These are phyloP conservation scores for Colletotrichum tropicicola DNA, from an alignment of 2,329 filamentous ascomycete species.

Conservation along the genomic window DNA sequence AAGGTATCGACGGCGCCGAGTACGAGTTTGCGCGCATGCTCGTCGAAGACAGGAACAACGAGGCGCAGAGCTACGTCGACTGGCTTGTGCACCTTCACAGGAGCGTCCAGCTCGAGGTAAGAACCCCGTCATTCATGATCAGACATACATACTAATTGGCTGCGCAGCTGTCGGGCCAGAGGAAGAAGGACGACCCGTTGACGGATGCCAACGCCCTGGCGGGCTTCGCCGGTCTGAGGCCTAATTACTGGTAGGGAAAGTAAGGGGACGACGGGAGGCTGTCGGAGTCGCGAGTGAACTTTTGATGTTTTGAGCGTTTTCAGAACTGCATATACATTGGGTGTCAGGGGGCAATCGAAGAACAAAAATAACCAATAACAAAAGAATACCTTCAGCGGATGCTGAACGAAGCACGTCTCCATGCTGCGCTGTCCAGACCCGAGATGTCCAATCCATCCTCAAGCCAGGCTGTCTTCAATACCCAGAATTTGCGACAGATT, in stretches of 20 bases:
- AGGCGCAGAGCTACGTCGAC: slow-evolving; percentile 97
- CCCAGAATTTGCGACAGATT: no score
- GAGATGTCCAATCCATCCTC: no score
- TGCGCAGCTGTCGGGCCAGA: slow-evolving; percentile 70
- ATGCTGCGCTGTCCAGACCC: neutral
- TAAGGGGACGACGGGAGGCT: neutral
- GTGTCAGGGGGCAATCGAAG: neutral
- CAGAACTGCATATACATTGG: slow-evolving; percentile 28
- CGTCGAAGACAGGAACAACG: slow-evolving; percentile 95
- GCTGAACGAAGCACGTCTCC: neutral
- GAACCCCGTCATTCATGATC: slow-evolving; percentile 32
- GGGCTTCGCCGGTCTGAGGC: slow-evolving; percentile 67
- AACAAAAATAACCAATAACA: neutral
- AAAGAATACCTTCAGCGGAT: neutral
- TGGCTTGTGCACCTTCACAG: slow-evolving; percentile 97
- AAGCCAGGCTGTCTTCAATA: no score
- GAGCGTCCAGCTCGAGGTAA: slow-evolving; percentile 87
- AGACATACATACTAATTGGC: slow-evolving; percentile 25
- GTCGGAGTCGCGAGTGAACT: neutral
- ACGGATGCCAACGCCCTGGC: slow-evolving; percentile 58
- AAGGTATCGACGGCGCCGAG: slow-evolving; percentile 93
- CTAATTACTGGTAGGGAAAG: slow-evolving; percentile 64
- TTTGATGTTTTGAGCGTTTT: slow-evolving; percentile 27
- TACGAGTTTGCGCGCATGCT: slow-evolving; percentile 94
- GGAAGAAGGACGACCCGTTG: slow-evolving; percentile 72